A percentile compares a stretch with the other conserved stretches of the same genome.
phyloP scores from a whole-genome alignment of 345 rosid species.

The Psidium guajava region DNA sequence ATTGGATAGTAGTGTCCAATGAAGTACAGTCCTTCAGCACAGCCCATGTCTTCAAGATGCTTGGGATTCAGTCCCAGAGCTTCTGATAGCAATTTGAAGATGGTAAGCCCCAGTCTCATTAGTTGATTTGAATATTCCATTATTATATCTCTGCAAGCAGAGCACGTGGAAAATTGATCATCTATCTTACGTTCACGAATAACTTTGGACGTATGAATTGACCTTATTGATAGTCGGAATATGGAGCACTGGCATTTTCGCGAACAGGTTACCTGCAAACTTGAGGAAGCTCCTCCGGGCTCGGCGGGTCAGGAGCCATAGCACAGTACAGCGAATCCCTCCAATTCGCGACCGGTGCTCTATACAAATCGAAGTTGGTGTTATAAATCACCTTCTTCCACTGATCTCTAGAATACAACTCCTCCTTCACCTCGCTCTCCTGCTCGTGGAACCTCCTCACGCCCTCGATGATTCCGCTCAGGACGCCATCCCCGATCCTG shows the following conservation, averaged over 20 bases:
- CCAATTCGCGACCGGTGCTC: slow-evolving; percentile 22
- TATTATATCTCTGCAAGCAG: slow-evolving; percentile 17
- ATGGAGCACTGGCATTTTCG: background rate
- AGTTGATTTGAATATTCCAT: slow-evolving; percentile 20
- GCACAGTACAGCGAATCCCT: slow-evolving; percentile 29
- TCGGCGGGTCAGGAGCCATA: slow-evolving; percentile 27
- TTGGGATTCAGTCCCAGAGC: slow-evolving; percentile 5
- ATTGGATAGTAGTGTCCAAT: slow-evolving; percentile 17
- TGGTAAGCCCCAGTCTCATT: slow-evolving; percentile 9
- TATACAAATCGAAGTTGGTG: slow-evolving; percentile 27
- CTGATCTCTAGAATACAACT: slow-evolving; percentile 16
- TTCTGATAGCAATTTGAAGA: slow-evolving; percentile 12
- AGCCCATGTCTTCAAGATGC: slow-evolving; percentile 10
- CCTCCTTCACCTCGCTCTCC: slow-evolving; percentile 20
- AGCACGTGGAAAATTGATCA: background rate
- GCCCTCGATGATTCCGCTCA: slow-evolving; percentile 19
- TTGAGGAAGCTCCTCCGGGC: slow-evolving; percentile 30
- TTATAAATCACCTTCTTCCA: slow-evolving; percentile 13
- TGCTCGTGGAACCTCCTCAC: slow-evolving; percentile 26
- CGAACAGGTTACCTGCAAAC: slow-evolving; percentile 24
- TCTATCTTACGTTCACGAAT: background rate
- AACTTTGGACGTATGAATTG: background rate
- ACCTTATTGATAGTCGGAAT: too few species aligned
- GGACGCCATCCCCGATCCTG: slow-evolving; percentile 20
- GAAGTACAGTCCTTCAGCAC: background rate